Conservation (phyloP, 257 asterid species). For the Salvia miltiorrhiza region DNA sequence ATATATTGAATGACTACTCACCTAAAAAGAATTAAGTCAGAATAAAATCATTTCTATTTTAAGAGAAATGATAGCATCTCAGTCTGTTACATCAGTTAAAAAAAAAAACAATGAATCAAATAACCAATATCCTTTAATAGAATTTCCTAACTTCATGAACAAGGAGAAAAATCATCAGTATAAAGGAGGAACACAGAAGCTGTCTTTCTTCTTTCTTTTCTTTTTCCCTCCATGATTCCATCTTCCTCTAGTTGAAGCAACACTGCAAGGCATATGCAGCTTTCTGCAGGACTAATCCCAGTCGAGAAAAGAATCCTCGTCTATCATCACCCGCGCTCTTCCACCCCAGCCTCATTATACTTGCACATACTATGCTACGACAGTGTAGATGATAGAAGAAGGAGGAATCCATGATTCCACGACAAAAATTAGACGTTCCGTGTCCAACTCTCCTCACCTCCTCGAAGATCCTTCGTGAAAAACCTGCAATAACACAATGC, state of each 20-base stretch:
- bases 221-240: neutral
- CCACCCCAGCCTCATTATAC: neutral
- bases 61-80: too few species aligned
- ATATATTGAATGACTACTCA: too few species aligned
- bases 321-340: neutral
- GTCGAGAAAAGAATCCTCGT: neutral
- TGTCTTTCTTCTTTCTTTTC: neutral
- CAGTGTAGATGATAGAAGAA: neutral
- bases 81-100: too few species aligned
- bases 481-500: constrained; percentile 15
- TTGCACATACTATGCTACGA: neutral
- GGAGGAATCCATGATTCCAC: neutral
- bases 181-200: neutral
- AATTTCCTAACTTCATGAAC: too few species aligned
- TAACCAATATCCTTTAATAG: too few species aligned
- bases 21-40: too few species aligned
- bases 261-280: neutral
- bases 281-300: neutral
- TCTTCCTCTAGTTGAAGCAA: neutral
- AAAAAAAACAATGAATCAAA: too few species aligned
- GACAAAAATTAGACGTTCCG: neutral
- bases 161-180: neutral
- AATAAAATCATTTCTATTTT: too few species aligned
- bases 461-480: constrained; percentile 12
- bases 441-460: constrained; percentile 4